A percentile compares a stretch with the other conserved stretches of the same genome.
phyloP scores from a whole-genome alignment of 148 eudicot genomes.

The Vaccinium myrtillus region DNA sequence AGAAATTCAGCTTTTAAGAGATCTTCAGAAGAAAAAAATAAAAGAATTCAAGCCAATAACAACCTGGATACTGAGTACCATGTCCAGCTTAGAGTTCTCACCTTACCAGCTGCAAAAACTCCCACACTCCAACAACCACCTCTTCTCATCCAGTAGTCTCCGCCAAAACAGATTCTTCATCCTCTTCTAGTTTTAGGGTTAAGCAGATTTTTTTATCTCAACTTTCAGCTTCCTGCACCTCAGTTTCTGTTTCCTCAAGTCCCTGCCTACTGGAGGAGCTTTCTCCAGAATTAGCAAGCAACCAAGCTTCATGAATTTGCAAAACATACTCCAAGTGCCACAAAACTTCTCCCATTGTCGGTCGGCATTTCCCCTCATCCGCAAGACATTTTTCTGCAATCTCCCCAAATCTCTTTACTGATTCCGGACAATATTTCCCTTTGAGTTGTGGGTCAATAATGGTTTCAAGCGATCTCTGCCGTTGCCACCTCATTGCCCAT shows the following conservation, averaged over 20 bases:
- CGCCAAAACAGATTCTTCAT: neutral
- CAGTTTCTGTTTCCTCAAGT: neutral
- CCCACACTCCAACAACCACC: slow-evolving; percentile 8
- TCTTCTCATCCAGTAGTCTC: neutral
- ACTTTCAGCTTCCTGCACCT: slow-evolving; percentile 1
- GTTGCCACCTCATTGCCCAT: slow-evolving; percentile 26
- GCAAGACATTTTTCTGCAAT: slow-evolving; percentile 24
- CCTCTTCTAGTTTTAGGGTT: neutral
- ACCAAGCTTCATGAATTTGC: slow-evolving; percentile 23
- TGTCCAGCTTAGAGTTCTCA: neutral
- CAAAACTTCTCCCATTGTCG: slow-evolving; percentile 27
- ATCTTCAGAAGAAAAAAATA: neutral
- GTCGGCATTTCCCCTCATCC: slow-evolving; percentile 24
- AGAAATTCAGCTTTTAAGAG: neutral
- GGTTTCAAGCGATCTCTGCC: neutral
- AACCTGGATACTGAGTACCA: neutral
- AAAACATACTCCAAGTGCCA: slow-evolving; percentile 25
- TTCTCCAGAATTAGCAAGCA: slow-evolving; percentile 5
- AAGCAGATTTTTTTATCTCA: neutral
- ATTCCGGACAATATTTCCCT: slow-evolving; percentile 18
- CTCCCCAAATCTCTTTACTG: slow-evolving; percentile 13
- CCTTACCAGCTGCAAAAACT: slow-evolving; percentile 15
- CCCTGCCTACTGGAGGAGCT: neutral
- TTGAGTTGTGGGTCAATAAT: slow-evolving; percentile 17
- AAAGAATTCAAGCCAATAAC: slow-evolving; percentile 10